Base-by-base conservation (phyloP, 2,329 filamentous ascomycete genomes). In the Harringtonia lauricola region DNA sequence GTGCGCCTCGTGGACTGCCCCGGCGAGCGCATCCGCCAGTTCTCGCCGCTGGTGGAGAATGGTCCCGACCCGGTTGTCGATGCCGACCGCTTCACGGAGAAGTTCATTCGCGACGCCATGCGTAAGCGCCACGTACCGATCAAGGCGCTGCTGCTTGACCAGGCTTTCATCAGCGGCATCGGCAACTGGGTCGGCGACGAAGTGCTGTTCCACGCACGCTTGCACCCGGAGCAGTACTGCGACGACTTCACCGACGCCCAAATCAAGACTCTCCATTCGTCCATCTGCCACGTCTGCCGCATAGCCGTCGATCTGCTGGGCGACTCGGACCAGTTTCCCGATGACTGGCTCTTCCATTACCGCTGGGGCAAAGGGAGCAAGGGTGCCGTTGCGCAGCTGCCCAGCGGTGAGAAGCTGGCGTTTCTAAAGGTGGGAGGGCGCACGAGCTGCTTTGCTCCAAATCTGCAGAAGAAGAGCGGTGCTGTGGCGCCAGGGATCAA, bases 181-280 rank as follows among this genome's bases (percentile, higher is more conserved):
- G 92, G 92, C 0, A 96, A 96, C 58, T 98, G 90, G 90, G 90
- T 98, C 43, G 88, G 83, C 1, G 92, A 98, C 57, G 92, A 98
- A 60, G 81, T 95, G 8, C 68, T 98, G 41, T 98, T 89, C 56
- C 82, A 96, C 53, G 84, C 92, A 6, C 79, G 75, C 40, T 73
- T 96, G 15, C 90, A 98, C 52, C 92, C 92, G 0, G 90, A 95
- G 59, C 87, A 95, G 59, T 94, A 94, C 64, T 87, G 83, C 62
- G 81, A 95, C 55, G 84, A 85, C 0, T 83, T 96, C 52, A 71
- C 60, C 49, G 77, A 85, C 28, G 71, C 65, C 1, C 82, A 95
- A 59, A 76, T 94, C 49, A 72, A 75, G 50, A 70, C 68, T 33
- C 68, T 98, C 2, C 81, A 92, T 59, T 68, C 79, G 9, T 74